Percentiles rank a stretch among this genome's conserved stretches.
phyloP scores from a whole-genome alignment of 2,329 filamentous ascomycete species.

The Nakataea oryzae region DNA sequence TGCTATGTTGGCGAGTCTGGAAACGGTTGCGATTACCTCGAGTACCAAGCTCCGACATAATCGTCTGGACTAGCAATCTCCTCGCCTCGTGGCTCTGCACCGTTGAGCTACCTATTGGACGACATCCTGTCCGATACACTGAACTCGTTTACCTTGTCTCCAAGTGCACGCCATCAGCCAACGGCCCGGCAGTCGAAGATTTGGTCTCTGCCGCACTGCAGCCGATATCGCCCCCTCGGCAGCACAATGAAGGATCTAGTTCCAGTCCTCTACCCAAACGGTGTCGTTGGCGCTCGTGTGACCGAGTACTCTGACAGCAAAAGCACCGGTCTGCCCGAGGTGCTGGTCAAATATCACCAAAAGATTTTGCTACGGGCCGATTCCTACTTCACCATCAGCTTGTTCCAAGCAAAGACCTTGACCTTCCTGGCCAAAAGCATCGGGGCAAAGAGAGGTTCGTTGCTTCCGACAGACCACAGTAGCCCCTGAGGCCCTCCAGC shows the following conservation, averaged over 20 bases:
- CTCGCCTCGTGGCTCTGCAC: too few relatives aligned
- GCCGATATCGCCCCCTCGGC: too few relatives aligned
- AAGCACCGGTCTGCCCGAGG: conserved; percentile 28
- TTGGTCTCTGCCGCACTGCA: too few relatives aligned
- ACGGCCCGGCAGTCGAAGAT: neutral
- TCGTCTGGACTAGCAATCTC: too few relatives aligned
- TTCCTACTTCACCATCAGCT: conserved; percentile 14
- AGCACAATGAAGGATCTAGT: neutral
- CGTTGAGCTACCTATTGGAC: too few relatives aligned
- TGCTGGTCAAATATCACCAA: conserved; percentile 31
- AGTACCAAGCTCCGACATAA: too few relatives aligned
- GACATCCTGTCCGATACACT: too few relatives aligned
- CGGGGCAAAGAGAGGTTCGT: conserved; percentile 9
- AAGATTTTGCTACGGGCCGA: conserved; percentile 10
- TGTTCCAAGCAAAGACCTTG: conserved; percentile 10
- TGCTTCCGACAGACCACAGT: too few relatives aligned
- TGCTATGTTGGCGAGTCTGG: too few relatives aligned
- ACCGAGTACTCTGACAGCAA: conserved; percentile 29
- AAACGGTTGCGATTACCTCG: too few relatives aligned
- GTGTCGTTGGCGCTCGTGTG: conserved; percentile 27
- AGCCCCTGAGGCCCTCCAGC: too few relatives aligned
- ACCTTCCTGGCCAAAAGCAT: conserved; percentile 11
- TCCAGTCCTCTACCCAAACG: conserved; percentile 23
- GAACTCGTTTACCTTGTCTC: too few relatives aligned
- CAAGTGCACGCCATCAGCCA: neutral